Evolutionary conservation across 345 rosid species (phyloP).

Genomic region (Luvunga scandens): DNA sequence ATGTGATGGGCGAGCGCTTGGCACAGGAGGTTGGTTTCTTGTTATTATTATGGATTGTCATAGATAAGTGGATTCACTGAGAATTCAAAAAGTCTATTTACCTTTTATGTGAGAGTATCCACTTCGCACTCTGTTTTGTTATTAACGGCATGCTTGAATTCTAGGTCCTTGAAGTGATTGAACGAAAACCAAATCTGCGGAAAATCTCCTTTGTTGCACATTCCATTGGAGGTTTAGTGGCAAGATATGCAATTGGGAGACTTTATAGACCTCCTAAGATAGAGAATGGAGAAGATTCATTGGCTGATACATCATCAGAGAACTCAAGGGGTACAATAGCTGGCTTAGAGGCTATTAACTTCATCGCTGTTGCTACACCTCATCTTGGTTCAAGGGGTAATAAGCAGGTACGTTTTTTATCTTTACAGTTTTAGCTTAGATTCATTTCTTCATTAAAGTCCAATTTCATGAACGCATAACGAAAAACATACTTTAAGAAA

Average conservation of each 20-base stretch:
- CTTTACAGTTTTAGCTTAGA: not conserved
- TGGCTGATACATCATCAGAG: slow-evolving; percentile 21
- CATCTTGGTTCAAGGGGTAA: slow-evolving; percentile 99
- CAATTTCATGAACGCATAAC: slow-evolving; percentile 10
- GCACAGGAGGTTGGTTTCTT: slow-evolving; percentile 63
- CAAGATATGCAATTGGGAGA: slow-evolving; percentile 92
- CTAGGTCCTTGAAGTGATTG: slow-evolving; percentile 77
- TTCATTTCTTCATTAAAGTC: not conserved
- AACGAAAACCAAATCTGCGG: slow-evolving; percentile 51
- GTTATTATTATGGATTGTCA: not conserved
- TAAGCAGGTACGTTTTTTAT: slow-evolving; percentile 58
- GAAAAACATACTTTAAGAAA: not conserved
- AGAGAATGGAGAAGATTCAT: slow-evolving; percentile 31
- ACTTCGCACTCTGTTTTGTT: not conserved
- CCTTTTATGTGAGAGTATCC: not conserved
- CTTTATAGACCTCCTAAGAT: slow-evolving; percentile 56
- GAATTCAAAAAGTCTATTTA: not conserved
- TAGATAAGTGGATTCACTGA: not conserved
- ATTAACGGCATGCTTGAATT: slow-evolving; percentile 15
- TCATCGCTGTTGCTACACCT: slow-evolving; percentile 91
- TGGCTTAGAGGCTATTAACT: slow-evolving; percentile 86
- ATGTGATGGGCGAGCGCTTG: slow-evolving; percentile 95
- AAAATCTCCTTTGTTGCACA: slow-evolving; percentile 94
- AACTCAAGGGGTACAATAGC: slow-evolving; percentile 52
- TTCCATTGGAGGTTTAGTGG: slow-evolving; percentile 88